Percentiles rank a stretch among this genome's conserved stretches.
phyloP scores from a whole-genome alignment of 768 basidiomycete genomes.

The Naganishia vaughanmartiniae region DNA sequence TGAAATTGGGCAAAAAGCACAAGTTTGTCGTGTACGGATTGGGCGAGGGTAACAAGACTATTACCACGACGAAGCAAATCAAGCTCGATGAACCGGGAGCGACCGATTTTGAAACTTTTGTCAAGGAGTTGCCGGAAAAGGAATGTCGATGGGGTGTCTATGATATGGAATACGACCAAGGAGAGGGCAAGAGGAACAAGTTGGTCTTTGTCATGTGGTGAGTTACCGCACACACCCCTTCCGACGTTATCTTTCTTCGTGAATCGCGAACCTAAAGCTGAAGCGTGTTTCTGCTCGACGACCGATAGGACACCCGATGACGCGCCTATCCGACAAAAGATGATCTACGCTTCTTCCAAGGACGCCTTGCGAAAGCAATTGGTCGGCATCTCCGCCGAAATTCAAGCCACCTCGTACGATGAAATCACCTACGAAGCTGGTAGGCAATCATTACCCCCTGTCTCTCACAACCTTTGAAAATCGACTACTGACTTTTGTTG shows the following conservation, averaged over 20 bases:
- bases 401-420: conserved; percentile 76
- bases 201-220: conserved; percentile 81
- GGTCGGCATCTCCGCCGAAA: conserved; percentile 71
- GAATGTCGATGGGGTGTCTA: conserved; percentile 88
- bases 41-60: conserved; percentile 57
- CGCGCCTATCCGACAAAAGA: conserved; percentile 84
- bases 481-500: neutral
- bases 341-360: conserved; percentile 85
- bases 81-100: conserved; percentile 47
- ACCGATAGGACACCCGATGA: conserved; percentile 75
- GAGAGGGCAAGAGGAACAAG: conserved; percentile 77
- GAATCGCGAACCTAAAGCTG: neutral
- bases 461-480: neutral
- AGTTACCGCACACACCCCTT: conserved; percentile 49
- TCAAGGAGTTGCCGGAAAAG: conserved; percentile 67
- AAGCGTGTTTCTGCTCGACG: neutral
- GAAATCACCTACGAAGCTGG: conserved; percentile 72
- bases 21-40: conserved; percentile 83
- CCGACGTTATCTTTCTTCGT: neutral
- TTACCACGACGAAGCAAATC: conserved; percentile 66
- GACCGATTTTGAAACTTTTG: conserved; percentile 67
- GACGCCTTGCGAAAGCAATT: conserved; percentile 72
- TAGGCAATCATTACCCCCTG: conserved; percentile 48
- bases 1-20: conserved; percentile 72
- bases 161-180: conserved; percentile 79